These are phyloP conservation scores for Arthrobotrys megalospora DNA, from an alignment of 2,329 filamentous ascomycete species.

Conservation along the genomic window DNA sequence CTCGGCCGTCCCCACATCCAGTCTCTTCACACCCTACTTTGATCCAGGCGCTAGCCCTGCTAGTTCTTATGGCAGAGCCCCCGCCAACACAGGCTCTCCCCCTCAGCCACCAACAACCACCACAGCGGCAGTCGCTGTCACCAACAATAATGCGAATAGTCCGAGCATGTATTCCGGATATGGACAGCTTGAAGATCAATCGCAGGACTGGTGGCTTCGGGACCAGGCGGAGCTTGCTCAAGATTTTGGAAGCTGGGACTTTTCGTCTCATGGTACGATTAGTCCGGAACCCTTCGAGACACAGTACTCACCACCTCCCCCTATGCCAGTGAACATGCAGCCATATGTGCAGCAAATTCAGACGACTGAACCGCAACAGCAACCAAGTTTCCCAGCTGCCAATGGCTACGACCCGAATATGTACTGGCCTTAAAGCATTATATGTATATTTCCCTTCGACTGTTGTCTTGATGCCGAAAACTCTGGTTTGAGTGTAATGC, in stretches of 20 bases:
- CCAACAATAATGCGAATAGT: constrained; percentile 55
- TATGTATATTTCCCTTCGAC: background rate
- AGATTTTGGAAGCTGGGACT: constrained; percentile 70
- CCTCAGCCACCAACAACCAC: constrained; percentile 49
- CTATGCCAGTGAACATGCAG: constrained; percentile 45
- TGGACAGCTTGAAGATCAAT: constrained; percentile 64
- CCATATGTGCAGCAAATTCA: constrained; percentile 45
- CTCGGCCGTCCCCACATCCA: constrained; percentile 27
- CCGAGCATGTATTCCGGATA: constrained; percentile 61
- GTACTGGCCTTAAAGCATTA: constrained; percentile 42
- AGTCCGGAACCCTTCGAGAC: constrained; percentile 54
- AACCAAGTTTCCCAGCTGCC: constrained; percentile 22
- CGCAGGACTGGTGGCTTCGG: constrained; percentile 76
- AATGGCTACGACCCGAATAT: constrained; percentile 34
- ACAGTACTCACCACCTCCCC: constrained; percentile 50
- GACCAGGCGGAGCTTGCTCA: constrained; percentile 75
- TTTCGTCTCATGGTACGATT: constrained; percentile 58
- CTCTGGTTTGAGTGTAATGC: background rate
- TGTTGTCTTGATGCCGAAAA: constrained; percentile 1
- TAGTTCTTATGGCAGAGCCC: constrained; percentile 28
- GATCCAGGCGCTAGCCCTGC: constrained; percentile 52
- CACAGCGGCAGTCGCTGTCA: constrained; percentile 33
- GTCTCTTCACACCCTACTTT: constrained; percentile 56
- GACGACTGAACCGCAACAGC: constrained; percentile 41
- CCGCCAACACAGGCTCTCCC: constrained; percentile 62